Percentiles rank a stretch among this genome's conserved stretches.
phyloP scores from a whole-genome alignment of 352 stramenopile species.

The Globisporangium camurandrum region DNA sequence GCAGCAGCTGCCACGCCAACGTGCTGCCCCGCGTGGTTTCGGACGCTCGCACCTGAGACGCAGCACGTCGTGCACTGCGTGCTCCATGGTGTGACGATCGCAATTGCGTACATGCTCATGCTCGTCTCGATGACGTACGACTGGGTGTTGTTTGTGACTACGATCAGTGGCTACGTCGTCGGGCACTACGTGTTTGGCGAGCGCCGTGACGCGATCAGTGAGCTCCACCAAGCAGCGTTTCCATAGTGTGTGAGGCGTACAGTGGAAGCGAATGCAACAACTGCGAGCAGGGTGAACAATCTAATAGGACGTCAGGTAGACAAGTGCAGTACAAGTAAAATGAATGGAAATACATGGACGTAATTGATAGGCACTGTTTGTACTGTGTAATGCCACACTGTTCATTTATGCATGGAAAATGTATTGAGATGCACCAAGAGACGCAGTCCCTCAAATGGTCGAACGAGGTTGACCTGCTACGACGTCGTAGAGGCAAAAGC shows the following conservation, averaged over 20 bases:
- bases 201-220: constrained; percentile 33
- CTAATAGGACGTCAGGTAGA: neutral
- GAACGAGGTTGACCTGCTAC: no score
- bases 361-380: neutral
- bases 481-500: no score
- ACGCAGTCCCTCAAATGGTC: no score
- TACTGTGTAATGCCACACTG: neutral
- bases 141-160: constrained; percentile 44
- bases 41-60: constrained; percentile 33
- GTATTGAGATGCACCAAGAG: no score
- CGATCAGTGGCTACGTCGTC: constrained; percentile 45
- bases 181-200: constrained; percentile 68
- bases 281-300: constrained; percentile 11
- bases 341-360: neutral
- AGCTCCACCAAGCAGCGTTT: constrained; percentile 18
- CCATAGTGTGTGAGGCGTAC: constrained; percentile 1
- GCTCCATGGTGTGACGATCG: constrained; percentile 51
- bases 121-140: constrained; percentile 80
- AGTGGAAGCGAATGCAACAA: neutral
- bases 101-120: constrained; percentile 76
- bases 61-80: constrained; percentile 49
- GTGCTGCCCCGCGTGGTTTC: constrained; percentile 46
- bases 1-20: constrained; percentile 22
- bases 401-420: neutral
- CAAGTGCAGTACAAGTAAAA: neutral